Percentiles rank a stretch among this genome's conserved stretches.
Conservation (phyloP, 805 yeast species). For the Starmerella stigmatis region DNA sequence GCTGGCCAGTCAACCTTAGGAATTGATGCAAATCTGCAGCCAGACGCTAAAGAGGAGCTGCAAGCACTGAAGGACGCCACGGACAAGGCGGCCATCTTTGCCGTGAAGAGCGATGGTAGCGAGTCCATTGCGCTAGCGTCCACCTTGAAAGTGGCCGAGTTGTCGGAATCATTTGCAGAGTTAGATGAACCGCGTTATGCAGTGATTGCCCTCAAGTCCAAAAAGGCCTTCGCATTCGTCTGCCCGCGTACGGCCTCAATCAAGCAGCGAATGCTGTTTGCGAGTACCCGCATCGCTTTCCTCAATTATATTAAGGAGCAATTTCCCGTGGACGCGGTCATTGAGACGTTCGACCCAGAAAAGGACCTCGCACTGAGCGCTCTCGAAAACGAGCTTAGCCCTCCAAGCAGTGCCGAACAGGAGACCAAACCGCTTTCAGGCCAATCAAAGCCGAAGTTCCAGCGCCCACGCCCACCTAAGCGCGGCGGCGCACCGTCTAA, state of each 20-base stretch:
- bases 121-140: constrained; percentile 41
- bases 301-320: constrained; percentile 24
- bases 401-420: not conserved
- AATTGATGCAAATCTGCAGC: constrained; percentile 20
- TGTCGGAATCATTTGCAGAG: constrained; percentile 32
- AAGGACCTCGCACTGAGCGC: constrained; percentile 6
- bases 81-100: constrained; percentile 21
- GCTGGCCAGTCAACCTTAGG: constrained; percentile 22
- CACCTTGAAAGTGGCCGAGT: constrained; percentile 22
- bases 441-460: constrained; percentile 15
- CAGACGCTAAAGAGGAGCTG: constrained; percentile 23
- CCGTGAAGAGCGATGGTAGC: constrained; percentile 41
- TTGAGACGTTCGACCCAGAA: constrained; percentile 22
- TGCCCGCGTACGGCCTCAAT: constrained; percentile 89
- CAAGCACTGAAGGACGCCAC: constrained; percentile 14
- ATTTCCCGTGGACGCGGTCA: constrained; percentile 1
- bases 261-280: constrained; percentile 85
- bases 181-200: constrained; percentile 47
- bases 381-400: constrained; percentile 10
- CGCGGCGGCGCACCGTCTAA: constrained; percentile 5
- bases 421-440: not conserved
- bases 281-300: constrained; percentile 49
- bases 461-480: constrained; percentile 22
- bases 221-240: constrained; percentile 59
- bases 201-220: constrained; percentile 20